These are phyloP conservation scores for Penicillium sp. DNA, from an alignment of 2,329 filamentous ascomycete genomes.

Conservation along the genomic window DNA sequence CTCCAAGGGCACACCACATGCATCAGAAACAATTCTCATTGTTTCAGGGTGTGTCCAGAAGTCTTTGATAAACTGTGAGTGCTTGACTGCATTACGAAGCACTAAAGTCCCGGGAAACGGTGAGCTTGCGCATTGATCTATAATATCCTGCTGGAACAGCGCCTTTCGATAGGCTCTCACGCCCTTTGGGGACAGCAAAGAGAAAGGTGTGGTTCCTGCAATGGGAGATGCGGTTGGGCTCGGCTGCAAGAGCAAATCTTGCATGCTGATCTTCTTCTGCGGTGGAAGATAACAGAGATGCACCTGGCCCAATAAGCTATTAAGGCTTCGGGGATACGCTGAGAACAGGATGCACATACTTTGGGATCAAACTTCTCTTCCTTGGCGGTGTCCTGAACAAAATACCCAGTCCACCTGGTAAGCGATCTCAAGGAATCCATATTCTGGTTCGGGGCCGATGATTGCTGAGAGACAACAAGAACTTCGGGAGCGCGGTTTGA, in stretches of 20 bases:
- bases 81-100: conserved; percentile 26
- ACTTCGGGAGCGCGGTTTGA: too few relatives aligned
- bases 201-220: not conserved
- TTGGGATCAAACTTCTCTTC: too few relatives aligned
- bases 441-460: too few relatives aligned
- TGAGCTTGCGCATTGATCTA: not conserved
- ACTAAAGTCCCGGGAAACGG: conserved; percentile 24
- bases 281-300: too few relatives aligned
- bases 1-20: conserved; percentile 26
- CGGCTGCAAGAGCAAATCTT: not conserved
- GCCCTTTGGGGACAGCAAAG: not conserved
- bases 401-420: too few relatives aligned
- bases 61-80: conserved; percentile 30
- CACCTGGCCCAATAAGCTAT: too few relatives aligned
- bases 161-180: not conserved
- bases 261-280: not conserved
- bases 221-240: not conserved
- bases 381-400: too few relatives aligned
- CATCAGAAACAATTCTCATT: conserved; percentile 29
- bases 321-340: too few relatives aligned
- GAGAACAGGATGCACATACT: too few relatives aligned
- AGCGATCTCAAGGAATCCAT: too few relatives aligned
- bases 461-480: too few relatives aligned
- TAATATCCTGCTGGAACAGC: not conserved
- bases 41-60: conserved; percentile 33